Evolutionary conservation across 306 rosid genomes (phyloP), one percentile per base, ranked within the genome.

Genomic region (Cucumis cinereus): DNA sequence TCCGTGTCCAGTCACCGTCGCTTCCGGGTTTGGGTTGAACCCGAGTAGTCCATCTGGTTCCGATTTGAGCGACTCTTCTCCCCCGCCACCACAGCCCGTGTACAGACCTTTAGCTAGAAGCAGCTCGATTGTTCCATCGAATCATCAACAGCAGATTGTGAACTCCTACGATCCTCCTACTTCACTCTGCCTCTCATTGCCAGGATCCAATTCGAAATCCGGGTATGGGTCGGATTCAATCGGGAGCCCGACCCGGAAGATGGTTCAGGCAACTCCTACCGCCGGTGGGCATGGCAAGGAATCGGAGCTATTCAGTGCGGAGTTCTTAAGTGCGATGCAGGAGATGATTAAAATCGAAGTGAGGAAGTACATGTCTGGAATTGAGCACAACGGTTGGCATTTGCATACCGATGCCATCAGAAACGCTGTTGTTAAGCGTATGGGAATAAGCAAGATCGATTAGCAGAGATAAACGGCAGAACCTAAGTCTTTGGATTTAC

Each of bases 321-420:
- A 92, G 81, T 90, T 89, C 23, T 43, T 90, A 84, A 74, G 78
- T 10, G 87, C 83, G 81, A 89, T 92, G 91, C 96, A 89, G 78
- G 96, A 90, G 78, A 90, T 92, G 98, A 79, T 92, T 19, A 83
- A 90, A 56, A 88, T 80, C 72, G 98, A 92, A 81, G 96, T 92
- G 85, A 85, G 86, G 74, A 86, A 66, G 70, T 92, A 89, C 78
- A 90, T 92, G 98, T 80, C 88, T 53, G 98, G 89, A 72, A 20
- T 87, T 15, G 91, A 90, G 80, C 87, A 67, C 35, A 87, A 79
- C 6, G 98, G 96, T 12, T 22, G 81, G 59, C 77, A 84, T 77
- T 41, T 86, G 79, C 97, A 86, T 24, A 86, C 84, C 0, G 88
- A 87, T 10, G 89, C 90, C 5, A 83, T 90, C 77, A 69, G 86